Evolutionary conservation across 2,329 filamentous ascomycete species (phyloP).

Genomic region (Cryphonectria radicalis): DNA sequence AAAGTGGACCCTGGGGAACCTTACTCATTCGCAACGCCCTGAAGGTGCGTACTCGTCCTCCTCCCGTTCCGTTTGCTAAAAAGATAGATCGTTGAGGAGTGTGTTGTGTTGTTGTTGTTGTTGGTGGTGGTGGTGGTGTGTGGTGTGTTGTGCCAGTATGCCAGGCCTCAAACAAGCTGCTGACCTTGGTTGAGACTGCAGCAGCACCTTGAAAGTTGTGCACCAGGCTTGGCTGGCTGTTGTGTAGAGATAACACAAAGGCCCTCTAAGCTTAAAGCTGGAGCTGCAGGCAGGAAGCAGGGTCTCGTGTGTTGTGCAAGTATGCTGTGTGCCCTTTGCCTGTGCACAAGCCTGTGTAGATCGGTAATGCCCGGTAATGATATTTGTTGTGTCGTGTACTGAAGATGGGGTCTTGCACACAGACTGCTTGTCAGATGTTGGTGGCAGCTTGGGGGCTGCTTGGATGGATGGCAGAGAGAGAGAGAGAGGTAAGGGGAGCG

Average conservation of each 20-base stretch:
- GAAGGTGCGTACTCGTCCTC: neutral
- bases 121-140: neutral
- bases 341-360: slow-evolving; percentile 7
- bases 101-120: neutral
- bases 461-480: slow-evolving; percentile 6
- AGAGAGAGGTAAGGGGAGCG: slow-evolving; percentile 6
- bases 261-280: neutral
- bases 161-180: slow-evolving; percentile 33
- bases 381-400: neutral
- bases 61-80: neutral
- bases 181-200: slow-evolving; percentile 26
- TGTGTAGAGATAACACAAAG: neutral
- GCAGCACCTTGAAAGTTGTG: neutral
- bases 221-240: neutral
- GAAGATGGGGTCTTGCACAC: neutral
- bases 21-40: slow-evolving; percentile 27
- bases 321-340: neutral
- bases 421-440: neutral
- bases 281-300: neutral
- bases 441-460: neutral
- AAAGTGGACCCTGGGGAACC: slow-evolving; percentile 30
- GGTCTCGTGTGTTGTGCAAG: slow-evolving; percentile 12
- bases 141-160: slow-evolving; percentile 7
- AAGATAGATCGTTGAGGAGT: neutral
- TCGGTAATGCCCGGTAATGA: slow-evolving; percentile 14